Conservation (phyloP, 2,329 filamentous ascomycete species). For the Phoma sp. region DNA sequence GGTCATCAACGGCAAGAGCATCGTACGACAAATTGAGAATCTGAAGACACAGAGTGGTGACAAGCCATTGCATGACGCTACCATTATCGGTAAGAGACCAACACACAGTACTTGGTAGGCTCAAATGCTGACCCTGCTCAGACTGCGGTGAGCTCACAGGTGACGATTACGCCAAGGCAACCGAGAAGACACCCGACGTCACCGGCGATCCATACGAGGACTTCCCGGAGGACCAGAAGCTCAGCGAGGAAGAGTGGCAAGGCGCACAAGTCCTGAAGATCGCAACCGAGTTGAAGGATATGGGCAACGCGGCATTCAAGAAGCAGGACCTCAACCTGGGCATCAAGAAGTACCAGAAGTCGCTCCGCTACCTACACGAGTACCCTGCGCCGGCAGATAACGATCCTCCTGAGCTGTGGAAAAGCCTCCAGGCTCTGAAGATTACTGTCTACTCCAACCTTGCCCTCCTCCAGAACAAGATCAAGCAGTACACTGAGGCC, state of each 20-base stretch:
- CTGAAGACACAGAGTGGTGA: constrained; percentile 75
- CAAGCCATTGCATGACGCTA: constrained; percentile 75
- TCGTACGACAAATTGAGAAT: constrained; percentile 90
- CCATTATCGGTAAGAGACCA: constrained; percentile 60
- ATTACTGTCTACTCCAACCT: constrained; percentile 89
- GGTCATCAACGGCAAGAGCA: constrained; percentile 88
- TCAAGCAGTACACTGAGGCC: constrained; percentile 73
- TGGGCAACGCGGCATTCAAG: constrained; percentile 94
- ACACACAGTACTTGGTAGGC: background rate
- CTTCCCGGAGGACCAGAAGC: constrained; percentile 82
- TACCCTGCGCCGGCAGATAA: constrained; percentile 73
- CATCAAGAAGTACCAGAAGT: constrained; percentile 94
- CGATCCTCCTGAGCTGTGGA: constrained; percentile 71
- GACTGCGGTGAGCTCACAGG: constrained; percentile 87
- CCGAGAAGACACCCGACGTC: constrained; percentile 73
- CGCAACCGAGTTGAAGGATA: constrained; percentile 84
- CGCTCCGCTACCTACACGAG: constrained; percentile 84
- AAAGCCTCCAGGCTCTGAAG: constrained; percentile 74
- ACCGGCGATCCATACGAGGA: constrained; percentile 95
- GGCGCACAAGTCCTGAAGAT: constrained; percentile 77
- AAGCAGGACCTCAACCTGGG: constrained; percentile 71
- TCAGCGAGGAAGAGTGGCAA: constrained; percentile 63
- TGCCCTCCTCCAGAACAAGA: constrained; percentile 84
- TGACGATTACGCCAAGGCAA: constrained; percentile 70
- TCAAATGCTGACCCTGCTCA: constrained; percentile 26